Base-by-base conservation (phyloP, 345 rosid genomes). In the Viola odorata region DNA sequence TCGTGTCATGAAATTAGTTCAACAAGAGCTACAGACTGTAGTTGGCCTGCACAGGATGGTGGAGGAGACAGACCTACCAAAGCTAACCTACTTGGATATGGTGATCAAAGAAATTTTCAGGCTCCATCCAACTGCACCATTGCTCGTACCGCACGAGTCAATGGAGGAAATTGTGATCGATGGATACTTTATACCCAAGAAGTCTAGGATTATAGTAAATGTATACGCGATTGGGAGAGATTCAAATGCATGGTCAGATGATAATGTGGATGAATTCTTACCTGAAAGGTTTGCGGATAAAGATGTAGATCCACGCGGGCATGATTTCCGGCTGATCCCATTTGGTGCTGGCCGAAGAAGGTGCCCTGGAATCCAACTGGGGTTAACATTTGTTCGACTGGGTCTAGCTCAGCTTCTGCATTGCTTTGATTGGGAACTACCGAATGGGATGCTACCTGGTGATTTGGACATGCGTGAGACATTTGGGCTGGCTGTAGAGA, bases 31-130 rank as follows among this genome's bases (percentile, higher is more conserved):
- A 1, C 59, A 71, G 12, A 41, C 11, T 10, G 58, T 60, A 0
- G 50, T 71, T 7, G 79, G 79, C 11, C 50, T 62, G 64, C 51
- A 69, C 10, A 53, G 57, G 51, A 65, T 62, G 53, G 72, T 71
- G 0, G 65, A 78, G 12, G 80, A 65, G 48, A 8, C 12, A 38
- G 70, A 69, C 50, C 47, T 69, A 39, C 23, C 56, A 9, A 66
- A 58, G 12, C 23, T 74, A 59, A 58, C 15, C 12, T 74, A 74
- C 57, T 17, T 69, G 37, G 67, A 69, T 14, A 69, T 69, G 71
- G 66, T 69, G 17, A 39, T 66, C 5, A 69, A 66, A 23, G 71
- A 69, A 40, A 57, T 54, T 50, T 44, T 62, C 9, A 57, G 68
- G 45, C 50, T 73, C 6, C 60, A 62, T 53, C 72, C 76, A 4